Evolutionary conservation across 2,329 filamentous ascomycete genomes (phyloP).

Genomic region (Hansfordia pulvinata): DNA sequence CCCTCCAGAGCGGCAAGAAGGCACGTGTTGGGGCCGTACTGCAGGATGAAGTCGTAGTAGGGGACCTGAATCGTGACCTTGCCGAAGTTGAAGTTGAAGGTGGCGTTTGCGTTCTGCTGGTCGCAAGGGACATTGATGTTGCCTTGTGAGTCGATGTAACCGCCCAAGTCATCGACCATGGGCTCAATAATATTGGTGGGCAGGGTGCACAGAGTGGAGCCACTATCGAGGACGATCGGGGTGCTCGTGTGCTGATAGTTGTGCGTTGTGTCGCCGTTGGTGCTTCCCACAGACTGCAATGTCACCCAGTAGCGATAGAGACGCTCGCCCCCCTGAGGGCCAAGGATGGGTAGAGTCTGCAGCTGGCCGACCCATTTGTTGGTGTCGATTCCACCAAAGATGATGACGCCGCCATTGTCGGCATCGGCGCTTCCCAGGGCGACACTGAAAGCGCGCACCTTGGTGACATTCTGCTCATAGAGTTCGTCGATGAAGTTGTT

Average conservation of each 20-base stretch:
- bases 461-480: slow-evolving; percentile 11
- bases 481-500: slow-evolving; percentile 16
- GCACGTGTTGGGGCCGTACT: background rate
- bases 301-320: slow-evolving; percentile 26
- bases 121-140: slow-evolving; percentile 34
- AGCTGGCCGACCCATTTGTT: slow-evolving; percentile 13
- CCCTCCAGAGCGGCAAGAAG: slow-evolving; percentile 7
- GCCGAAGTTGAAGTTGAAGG: slow-evolving; percentile 24
- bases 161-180: slow-evolving; percentile 29
- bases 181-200: slow-evolving; percentile 38
- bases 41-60: slow-evolving; percentile 7
- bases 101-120: slow-evolving; percentile 20
- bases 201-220: slow-evolving; percentile 46
- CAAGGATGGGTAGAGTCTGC: slow-evolving; percentile 12
- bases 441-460: slow-evolving; percentile 10
- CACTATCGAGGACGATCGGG: slow-evolving; percentile 11
- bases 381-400: slow-evolving; percentile 26
- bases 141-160: slow-evolving; percentile 24
- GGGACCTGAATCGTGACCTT: slow-evolving; percentile 7
- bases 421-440: slow-evolving; percentile 8
- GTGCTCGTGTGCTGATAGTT: slow-evolving; percentile 12
- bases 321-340: slow-evolving; percentile 11
- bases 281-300: slow-evolving; percentile 21
- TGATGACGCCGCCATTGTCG: slow-evolving; percentile 8
- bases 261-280: slow-evolving; percentile 12